Evolutionary conservation across 805 yeast species (phyloP).

Genomic region (Myxozyma neglecta): DNA sequence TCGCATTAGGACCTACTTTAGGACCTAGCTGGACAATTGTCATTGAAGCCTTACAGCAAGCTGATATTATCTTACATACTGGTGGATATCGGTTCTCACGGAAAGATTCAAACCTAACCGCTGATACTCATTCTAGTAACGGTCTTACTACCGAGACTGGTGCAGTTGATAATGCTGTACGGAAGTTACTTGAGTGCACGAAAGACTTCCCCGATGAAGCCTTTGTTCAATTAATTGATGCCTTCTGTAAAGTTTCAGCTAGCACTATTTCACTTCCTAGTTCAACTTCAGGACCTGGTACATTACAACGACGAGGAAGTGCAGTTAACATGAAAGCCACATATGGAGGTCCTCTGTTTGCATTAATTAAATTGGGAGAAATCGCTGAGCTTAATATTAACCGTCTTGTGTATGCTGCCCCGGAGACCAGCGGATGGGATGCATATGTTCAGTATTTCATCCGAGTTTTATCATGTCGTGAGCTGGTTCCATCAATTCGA

Average conservation of each 20-base stretch:
- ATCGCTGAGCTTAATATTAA: slow-evolving; percentile 53
- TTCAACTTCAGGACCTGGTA: background rate
- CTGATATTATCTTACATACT: slow-evolving; percentile 32
- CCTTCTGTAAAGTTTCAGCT: slow-evolving; percentile 46
- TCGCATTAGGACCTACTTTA: slow-evolving; percentile 77
- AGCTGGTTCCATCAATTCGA: slow-evolving; percentile 48
- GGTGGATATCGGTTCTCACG: slow-evolving; percentile 16
- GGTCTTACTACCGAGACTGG: slow-evolving; percentile 22
- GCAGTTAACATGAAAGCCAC: background rate
- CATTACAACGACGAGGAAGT: background rate
- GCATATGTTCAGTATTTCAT: slow-evolving; percentile 50
- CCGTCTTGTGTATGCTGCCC: slow-evolving; percentile 44
- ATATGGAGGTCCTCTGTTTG: slow-evolving; percentile 43
- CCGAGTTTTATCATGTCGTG: slow-evolving; percentile 48
- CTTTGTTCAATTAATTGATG: slow-evolving; percentile 49
- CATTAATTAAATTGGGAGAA: slow-evolving; percentile 53
- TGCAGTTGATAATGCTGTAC: slow-evolving; percentile 54
- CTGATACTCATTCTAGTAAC: background rate
- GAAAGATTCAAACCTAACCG: background rate
- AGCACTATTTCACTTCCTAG: slow-evolving; percentile 11
- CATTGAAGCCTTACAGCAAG: slow-evolving; percentile 51
- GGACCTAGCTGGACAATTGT: slow-evolving; percentile 64
- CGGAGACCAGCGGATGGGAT: slow-evolving; percentile 50
- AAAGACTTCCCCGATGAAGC: slow-evolving; percentile 54
- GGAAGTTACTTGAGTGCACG: slow-evolving; percentile 65